Evolutionary conservation across 352 stramenopile species (phyloP), one percentile per base, ranked within the genome.

Genomic region (Pythium myriotylum): DNA sequence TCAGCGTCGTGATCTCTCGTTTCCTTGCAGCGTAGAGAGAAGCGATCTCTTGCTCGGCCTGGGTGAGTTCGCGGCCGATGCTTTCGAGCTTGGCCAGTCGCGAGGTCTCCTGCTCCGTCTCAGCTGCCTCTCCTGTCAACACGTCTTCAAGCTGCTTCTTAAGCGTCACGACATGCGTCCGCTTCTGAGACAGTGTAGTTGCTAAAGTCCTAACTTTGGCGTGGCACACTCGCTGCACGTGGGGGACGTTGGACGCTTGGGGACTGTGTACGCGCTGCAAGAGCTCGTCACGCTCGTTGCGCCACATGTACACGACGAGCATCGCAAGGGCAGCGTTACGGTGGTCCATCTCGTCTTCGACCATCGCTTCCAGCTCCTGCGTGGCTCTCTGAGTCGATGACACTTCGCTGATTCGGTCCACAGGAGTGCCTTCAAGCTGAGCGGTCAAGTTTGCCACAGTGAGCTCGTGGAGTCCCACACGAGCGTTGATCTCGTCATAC

Each of bases 291-390:
- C n/a, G 24, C 6, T 54, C 29, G 17, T 65, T 19, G n/a, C 37
- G 46, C 67, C 67, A 77, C 17, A 63, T 46, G 39, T 79, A 73
- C 22, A 65, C 70, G 6, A 72, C 75, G 2, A 87, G 51, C 61
- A 74, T 63, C 2, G 80, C 76, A 8, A 84, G 56, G 26, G 68
- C 72, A 19, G 72, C 66, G 59, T 87, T 72, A 6, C 73, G 67
- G 20, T 68, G 58, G 32, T 39, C 54, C 29, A 73, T 73, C 29
- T 84, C 70, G 4, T 48, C 29, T 45, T 65, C 49, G 32, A 89
- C 77, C 16, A 58, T 59, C 16, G 20, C 49, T 16, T 74, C 60
- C 13, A 87, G 47, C 33, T 79, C 73, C 33, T 75, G 52, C 26
- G 81, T 64, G 54, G 79, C 71, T 1, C 52, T 69, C 40, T 74